phyloP scores from a whole-genome alignment of 306 rosid species.

The Parietaria judaica region DNA sequence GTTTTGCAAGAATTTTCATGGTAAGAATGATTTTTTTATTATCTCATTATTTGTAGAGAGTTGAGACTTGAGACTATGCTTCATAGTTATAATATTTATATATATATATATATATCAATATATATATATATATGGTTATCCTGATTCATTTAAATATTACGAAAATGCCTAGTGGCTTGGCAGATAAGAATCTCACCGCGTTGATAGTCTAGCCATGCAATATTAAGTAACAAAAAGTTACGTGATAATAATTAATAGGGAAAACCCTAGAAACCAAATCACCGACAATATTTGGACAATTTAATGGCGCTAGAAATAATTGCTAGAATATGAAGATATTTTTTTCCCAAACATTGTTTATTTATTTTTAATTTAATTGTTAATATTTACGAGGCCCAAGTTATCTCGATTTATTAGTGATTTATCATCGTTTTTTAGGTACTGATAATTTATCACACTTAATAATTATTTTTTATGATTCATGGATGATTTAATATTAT shows the following conservation, averaged over 20 bases:
- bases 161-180: not conserved
- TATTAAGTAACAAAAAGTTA: not conserved
- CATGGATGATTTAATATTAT: too few relatives aligned
- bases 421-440: too few relatives aligned
- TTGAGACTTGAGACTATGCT: too few relatives aligned
- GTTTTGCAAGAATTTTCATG: too few relatives aligned
- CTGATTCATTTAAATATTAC: too few relatives aligned
- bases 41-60: too few relatives aligned
- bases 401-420: not conserved
- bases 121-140: too few relatives aligned
- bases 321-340: not conserved
- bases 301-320: not conserved
- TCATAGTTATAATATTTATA: too few relatives aligned
- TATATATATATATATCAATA: too few relatives aligned
- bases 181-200: not conserved
- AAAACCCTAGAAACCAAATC: not conserved
- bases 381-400: not conserved
- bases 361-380: not conserved
- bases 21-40: too few relatives aligned
- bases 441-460: too few relatives aligned
- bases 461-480: too few relatives aligned
- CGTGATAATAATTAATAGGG: not conserved
- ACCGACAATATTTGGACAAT: conserved; percentile 11
- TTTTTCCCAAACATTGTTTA: not conserved
- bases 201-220: not conserved